A percentile compares a stretch with the other conserved stretches of the same genome.
Conservation (phyloP, 257 asterid genomes). For the Voacanga thouarsii region DNA sequence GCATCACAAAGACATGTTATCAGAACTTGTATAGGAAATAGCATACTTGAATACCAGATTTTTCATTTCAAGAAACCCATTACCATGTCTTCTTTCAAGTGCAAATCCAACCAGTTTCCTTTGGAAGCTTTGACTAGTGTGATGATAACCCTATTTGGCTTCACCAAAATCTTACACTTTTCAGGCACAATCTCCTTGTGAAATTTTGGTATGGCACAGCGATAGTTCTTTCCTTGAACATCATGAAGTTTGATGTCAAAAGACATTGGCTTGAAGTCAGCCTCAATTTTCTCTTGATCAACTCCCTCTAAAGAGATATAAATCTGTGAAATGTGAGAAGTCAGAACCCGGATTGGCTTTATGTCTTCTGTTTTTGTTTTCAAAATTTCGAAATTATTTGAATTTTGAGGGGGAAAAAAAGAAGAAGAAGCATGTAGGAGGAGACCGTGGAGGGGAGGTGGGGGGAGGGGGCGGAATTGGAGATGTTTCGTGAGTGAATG, state of each 20-base stretch:
- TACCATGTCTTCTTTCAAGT: conserved; percentile 90
- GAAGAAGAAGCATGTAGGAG: no score
- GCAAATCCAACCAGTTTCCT: conserved; percentile 84
- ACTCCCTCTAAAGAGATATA: conserved; percentile 82
- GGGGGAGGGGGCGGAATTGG: no score
- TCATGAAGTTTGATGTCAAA: conserved; percentile 70
- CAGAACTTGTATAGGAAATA: neutral
- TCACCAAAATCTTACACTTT: conserved; percentile 70
- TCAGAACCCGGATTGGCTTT: neutral
- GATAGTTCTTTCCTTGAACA: conserved; percentile 76
- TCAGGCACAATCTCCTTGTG: conserved; percentile 75
- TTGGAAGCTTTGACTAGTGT: conserved; percentile 62
- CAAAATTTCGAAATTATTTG: no score
- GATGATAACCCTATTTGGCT: conserved; percentile 67
- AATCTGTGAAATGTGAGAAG: conserved; percentile 41
- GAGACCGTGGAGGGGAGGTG: no score
- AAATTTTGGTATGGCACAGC: conserved; percentile 75
- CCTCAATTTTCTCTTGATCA: conserved; percentile 63
- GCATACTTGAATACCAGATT: neutral
- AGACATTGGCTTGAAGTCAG: conserved; percentile 65
- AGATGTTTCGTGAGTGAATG: no score
- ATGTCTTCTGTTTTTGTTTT: no score
- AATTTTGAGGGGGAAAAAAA: no score
- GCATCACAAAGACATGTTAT: neutral
- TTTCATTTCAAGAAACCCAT: neutral